Conservation (phyloP, 2,329 filamentous ascomycete species). For the Waltergamsia citrina region DNA sequence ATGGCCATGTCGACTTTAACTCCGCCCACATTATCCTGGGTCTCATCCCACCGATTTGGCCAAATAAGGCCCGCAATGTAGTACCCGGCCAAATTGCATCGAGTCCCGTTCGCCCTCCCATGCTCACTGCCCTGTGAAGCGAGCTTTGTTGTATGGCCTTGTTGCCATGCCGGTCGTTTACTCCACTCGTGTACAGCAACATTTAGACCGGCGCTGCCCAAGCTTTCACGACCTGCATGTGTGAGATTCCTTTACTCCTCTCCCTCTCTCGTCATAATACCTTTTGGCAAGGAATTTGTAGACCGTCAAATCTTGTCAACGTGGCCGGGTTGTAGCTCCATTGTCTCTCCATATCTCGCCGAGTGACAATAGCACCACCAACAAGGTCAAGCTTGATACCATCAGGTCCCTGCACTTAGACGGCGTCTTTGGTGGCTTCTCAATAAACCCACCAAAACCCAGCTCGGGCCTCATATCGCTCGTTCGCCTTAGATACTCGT, state of each 20-base stretch:
- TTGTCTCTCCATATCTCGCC: background rate
- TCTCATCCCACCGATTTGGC: too few species aligned
- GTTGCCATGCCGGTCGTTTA: background rate
- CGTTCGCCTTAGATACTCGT: too few species aligned
- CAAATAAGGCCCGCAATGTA: too few species aligned
- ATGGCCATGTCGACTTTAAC: too few species aligned
- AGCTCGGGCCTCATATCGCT: background rate
- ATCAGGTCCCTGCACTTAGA: background rate
- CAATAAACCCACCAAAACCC: background rate
- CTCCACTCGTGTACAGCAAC: background rate
- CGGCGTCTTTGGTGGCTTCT: background rate
- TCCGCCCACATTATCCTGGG: too few species aligned
- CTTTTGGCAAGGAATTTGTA: background rate
- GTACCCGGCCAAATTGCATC: too few species aligned
- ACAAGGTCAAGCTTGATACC: background rate
- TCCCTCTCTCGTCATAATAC: background rate
- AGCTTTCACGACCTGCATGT: background rate
- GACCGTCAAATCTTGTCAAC: background rate
- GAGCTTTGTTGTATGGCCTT: too few species aligned
- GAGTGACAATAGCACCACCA: background rate
- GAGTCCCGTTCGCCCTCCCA: too few species aligned
- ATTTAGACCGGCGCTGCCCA: conserved; percentile 1
- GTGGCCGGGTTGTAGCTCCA: background rate
- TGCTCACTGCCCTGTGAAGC: too few species aligned
- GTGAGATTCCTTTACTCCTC: background rate